Evolutionary conservation across 1,139 yeast species (phyloP), one percentile per base, ranked within the genome.

Genomic region (Zhuliangozyma parablackwelliae): DNA sequence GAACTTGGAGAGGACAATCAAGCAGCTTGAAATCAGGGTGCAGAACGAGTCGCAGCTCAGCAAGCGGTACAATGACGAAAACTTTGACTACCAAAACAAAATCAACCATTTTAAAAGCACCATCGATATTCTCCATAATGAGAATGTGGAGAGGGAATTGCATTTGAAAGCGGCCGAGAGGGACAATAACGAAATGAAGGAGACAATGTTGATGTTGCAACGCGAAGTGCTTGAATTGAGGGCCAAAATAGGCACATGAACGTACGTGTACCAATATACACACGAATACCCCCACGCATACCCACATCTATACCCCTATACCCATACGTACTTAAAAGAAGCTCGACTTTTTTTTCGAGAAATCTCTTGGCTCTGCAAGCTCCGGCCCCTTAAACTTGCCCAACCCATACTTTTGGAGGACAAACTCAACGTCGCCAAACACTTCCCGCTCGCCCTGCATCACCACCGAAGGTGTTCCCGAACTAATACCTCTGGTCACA

Each of bases 381-480:
- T 49, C 51, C 9, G 57, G 56, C 2, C 58, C 52, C 9, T 40
- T 42, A 33, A 57, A 48, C 30, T 57, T 57, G 1, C 96, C 96
- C 42, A 90, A 65, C 0, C 96, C 97, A 52, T 81, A 86, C 41
- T 76, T 73, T 43, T 72, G 72, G 44, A 88, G 66, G 24, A 82
- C 79, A 13, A 65, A 75, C 30, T 76, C 78, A 24, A 90, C 81
- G 57, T 92, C 96, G 11, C 97, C 97, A 59, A 90, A 87, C 9
- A 77, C 66, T 34, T 79, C 87, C 49, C 95, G 75, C 42, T 85
- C 82, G 39, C 97, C 98, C 65, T 89, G 96, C 71, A 88, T 78
- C 6, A 88, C 94, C 29, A 89, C 69, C 1, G 96, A 84, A 11
- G 97, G 94, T 43, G 63, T 68, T 2, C 90, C 86, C 6, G 75